Evolutionary conservation across 345 rosid genomes (phyloP).

Genomic region (Arabidopsis thaliana): DNA sequence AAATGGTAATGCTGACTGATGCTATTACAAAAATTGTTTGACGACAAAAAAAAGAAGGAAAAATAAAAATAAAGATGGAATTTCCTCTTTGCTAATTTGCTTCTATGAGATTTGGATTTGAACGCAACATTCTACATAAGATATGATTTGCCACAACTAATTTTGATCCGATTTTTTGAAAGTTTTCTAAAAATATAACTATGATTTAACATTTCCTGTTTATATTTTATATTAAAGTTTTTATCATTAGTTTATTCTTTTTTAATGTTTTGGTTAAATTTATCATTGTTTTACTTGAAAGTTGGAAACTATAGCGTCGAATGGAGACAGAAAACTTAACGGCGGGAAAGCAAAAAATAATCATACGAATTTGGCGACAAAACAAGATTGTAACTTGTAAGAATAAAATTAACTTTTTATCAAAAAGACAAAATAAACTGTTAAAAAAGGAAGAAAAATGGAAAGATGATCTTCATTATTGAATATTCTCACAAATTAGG

Average conservation of each 20-base stretch:
- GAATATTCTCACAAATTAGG: conserved; percentile 25
- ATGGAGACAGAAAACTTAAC: conserved; percentile 17
- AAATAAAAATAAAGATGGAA: not conserved
- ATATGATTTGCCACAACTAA: too few relatives aligned
- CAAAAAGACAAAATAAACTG: conserved; percentile 1
- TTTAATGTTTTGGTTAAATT: not conserved
- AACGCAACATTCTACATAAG: not conserved
- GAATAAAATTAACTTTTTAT: not conserved
- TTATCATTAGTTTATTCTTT: not conserved
- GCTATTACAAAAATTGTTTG: not conserved
- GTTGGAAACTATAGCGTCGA: not conserved
- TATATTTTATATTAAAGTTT: not conserved
- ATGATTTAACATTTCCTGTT: not conserved
- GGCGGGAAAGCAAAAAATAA: conserved; percentile 52
- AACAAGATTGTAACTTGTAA: not conserved
- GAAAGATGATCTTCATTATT: not conserved
- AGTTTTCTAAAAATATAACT: too few relatives aligned
- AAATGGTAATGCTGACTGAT: not conserved
- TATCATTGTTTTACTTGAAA: not conserved
- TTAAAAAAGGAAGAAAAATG: not conserved
- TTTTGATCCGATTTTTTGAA: too few relatives aligned
- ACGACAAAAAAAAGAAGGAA: too few relatives aligned
- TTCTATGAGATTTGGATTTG: not conserved
- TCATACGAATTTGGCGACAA: conserved; percentile 7
- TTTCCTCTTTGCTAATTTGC: not conserved